A percentile compares a stretch with the other conserved stretches of the same genome.
phyloP scores from a whole-genome alignment of 2,329 filamentous ascomycete species.

The Penicillium sp. region DNA sequence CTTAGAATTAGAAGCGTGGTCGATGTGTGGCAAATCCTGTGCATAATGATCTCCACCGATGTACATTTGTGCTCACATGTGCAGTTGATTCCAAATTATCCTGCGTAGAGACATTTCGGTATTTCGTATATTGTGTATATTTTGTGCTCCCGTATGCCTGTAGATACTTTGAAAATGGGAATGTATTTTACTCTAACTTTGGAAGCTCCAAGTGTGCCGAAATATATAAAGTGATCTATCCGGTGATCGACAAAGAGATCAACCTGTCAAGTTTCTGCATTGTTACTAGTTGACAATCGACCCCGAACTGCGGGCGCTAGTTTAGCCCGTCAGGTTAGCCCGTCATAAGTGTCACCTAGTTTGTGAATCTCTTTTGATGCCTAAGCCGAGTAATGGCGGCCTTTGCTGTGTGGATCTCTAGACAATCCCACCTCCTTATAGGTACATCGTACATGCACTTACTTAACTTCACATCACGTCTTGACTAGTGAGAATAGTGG shows the following conservation, averaged over 20 bases:
- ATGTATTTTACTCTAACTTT: not conserved
- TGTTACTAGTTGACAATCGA: not conserved
- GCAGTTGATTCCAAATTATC: slow-evolving; percentile 12
- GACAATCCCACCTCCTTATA: not conserved
- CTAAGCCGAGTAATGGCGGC: not conserved
- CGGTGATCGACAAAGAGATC: not conserved
- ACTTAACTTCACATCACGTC: not conserved
- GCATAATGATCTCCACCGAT: slow-evolving; percentile 3
- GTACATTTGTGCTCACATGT: not conserved
- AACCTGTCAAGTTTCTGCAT: not conserved
- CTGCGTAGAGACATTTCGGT: not conserved
- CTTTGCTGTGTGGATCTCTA: not conserved
- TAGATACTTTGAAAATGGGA: not conserved
- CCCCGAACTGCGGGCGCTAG: not conserved
- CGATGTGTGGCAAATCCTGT: slow-evolving; percentile 17
- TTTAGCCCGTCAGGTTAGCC: not conserved
- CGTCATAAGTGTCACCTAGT: not conserved
- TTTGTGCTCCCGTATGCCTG: not conserved
- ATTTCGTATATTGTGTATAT: not conserved
- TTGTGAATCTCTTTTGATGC: not conserved
- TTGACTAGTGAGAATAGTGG: not conserved
- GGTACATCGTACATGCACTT: not conserved
- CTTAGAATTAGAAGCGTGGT: slow-evolving; percentile 13
- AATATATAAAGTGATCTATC: not conserved
- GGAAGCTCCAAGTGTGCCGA: not conserved